Conservation (phyloP, 163 green algal genomes). For the Scenedesmus sp. region DNA sequence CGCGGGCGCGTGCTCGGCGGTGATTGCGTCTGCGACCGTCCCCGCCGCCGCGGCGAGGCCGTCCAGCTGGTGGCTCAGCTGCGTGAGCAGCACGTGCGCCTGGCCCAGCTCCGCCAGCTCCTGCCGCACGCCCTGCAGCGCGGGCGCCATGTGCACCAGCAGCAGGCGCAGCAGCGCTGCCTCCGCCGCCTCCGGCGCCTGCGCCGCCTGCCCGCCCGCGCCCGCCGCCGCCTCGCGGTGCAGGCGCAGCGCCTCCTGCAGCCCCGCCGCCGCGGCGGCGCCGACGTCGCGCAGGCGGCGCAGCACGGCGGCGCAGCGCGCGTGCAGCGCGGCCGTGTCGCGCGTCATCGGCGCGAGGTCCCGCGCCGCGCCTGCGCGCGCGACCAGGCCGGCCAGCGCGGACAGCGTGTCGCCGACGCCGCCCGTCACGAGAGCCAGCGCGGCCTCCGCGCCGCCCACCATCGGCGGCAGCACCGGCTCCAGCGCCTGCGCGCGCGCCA, state of each 20-base stretch:
- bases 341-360: slow-evolving; percentile 15
- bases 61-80: slow-evolving; percentile 38
- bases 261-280: background rate
- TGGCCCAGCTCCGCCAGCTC: slow-evolving; percentile 41
- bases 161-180: slow-evolving; percentile 5
- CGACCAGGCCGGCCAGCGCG: slow-evolving; percentile 12
- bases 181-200: slow-evolving; percentile 11
- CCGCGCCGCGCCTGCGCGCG: slow-evolving; percentile 14
- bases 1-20: slow-evolving; percentile 8
- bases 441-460: slow-evolving; percentile 17
- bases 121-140: slow-evolving; percentile 19
- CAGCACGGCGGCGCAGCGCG: background rate
- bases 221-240: background rate
- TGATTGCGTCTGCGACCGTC: slow-evolving; percentile 35
- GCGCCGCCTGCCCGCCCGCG: slow-evolving; percentile 8
- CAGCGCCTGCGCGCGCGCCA: slow-evolving; percentile 13
- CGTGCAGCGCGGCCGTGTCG: slow-evolving; percentile 4
- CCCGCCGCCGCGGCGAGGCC: slow-evolving; percentile 30
- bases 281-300: slow-evolving; percentile 18
- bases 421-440: background rate
- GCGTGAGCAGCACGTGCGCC: slow-evolving; percentile 37
- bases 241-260: slow-evolving; percentile 3
- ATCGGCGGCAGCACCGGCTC: slow-evolving; percentile 3
- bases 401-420: slow-evolving; percentile 3
- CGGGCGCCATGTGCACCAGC: slow-evolving; percentile 31